phyloP scores from a whole-genome alignment of 139 green algal species.

The Chlamydomonas schloesseri region DNA sequence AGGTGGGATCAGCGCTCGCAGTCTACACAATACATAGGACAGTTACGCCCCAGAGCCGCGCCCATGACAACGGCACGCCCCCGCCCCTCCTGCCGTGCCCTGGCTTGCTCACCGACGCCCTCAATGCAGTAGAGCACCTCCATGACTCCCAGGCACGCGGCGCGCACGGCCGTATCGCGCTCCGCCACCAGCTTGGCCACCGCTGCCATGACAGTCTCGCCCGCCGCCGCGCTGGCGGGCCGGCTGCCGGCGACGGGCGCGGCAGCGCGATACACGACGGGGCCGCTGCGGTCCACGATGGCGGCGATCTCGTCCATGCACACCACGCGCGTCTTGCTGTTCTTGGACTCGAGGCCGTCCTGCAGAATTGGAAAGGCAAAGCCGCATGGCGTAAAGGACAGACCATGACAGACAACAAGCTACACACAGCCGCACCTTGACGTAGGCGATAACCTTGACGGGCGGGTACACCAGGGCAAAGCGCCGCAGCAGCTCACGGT shows the following conservation, averaged over 20 bases:
- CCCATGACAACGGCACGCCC: too few relatives aligned
- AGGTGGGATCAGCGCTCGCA: too few relatives aligned
- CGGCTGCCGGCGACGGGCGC: neutral
- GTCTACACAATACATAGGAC: neutral
- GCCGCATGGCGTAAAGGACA: too few relatives aligned
- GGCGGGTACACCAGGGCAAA: conserved; percentile 68
- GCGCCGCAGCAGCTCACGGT: conserved; percentile 85
- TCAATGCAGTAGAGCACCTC: conserved; percentile 84
- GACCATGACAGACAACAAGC: too few relatives aligned
- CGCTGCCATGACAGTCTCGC: conserved; percentile 45
- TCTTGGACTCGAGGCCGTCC: conserved; percentile 89
- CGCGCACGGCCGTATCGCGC: conserved; percentile 84
- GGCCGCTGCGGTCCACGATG: conserved; percentile 76
- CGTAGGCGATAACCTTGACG: conserved; percentile 45
- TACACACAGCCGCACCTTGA: conserved; percentile 46
- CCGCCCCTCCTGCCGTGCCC: neutral
- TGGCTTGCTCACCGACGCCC: conserved; percentile 68
- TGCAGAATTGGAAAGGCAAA: neutral
- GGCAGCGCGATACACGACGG: conserved; percentile 47
- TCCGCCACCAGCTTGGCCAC: conserved; percentile 83
- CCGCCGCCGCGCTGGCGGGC: neutral
- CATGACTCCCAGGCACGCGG: conserved; percentile 80
- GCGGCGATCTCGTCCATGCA: conserved; percentile 86
- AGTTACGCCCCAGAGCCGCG: too few relatives aligned
- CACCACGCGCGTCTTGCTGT: conserved; percentile 90